These are phyloP conservation scores for Solioccasus polychromus DNA, from an alignment of 768 basidiomycete species.

Conservation along the genomic window DNA sequence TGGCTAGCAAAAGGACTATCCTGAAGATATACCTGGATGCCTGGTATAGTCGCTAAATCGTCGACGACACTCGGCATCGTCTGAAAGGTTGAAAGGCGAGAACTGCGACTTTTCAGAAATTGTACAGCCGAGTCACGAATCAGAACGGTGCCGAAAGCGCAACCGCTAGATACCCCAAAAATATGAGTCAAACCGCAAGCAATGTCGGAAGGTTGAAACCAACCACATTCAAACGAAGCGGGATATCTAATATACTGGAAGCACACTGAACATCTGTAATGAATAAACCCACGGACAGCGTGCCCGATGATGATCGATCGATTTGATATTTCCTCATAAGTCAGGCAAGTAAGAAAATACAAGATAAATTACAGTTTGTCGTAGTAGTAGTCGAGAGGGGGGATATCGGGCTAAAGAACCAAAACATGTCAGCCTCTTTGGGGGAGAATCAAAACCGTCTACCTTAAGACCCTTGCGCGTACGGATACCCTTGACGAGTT, in stretches of 20 bases:
- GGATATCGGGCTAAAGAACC: conserved; percentile 74
- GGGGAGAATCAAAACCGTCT: conserved; percentile 7
- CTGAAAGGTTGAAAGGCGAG: neutral
- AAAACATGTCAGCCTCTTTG: conserved; percentile 9
- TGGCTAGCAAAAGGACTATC: conserved; percentile 47
- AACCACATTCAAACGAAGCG: too few species aligned
- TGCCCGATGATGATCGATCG: too few species aligned
- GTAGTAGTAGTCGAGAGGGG: conserved; percentile 85
- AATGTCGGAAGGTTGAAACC: too few species aligned
- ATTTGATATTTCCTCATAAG: too few species aligned
- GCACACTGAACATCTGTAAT: too few species aligned
- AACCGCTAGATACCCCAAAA: too few species aligned
- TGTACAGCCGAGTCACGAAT: conserved; percentile 16
- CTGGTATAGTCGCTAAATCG: conserved; percentile 30
- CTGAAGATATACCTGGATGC: conserved; percentile 42
- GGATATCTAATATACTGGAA: too few species aligned
- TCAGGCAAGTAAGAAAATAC: too few species aligned
- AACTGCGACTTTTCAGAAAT: conserved; percentile 1
- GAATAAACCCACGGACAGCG: too few species aligned
- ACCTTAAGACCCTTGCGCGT: conserved; percentile 95
- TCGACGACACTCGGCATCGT: conserved; percentile 15
- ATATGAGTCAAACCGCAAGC: too few species aligned
- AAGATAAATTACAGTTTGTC: conserved; percentile 81
- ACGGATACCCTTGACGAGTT: conserved; percentile 78
- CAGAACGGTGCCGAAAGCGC: conserved; percentile 3